Evolutionary conservation across 192 early-diverging fungal species (phyloP).

Genomic region (Backusella westeae): DNA sequence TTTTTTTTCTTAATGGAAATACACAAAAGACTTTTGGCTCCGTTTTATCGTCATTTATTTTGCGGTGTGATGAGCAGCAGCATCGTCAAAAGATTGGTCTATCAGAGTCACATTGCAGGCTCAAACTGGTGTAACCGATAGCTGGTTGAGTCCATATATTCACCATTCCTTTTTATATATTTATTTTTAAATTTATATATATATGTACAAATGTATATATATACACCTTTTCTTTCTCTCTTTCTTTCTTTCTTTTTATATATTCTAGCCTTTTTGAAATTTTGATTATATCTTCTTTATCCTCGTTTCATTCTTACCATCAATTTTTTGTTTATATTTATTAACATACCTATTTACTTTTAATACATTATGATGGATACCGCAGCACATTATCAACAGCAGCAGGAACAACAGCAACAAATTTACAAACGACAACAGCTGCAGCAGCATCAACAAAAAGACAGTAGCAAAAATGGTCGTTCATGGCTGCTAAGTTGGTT

Average conservation of each 20-base stretch:
- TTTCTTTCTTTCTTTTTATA: not conserved
- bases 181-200: not conserved
- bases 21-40: not conserved
- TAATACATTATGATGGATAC: constrained; percentile 3
- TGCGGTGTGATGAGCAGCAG: constrained; percentile 1
- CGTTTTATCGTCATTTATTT: not conserved
- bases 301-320: not conserved
- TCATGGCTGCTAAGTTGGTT: constrained; percentile 3
- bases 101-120: constrained; percentile 8
- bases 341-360: not conserved
- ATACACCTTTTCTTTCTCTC: not conserved
- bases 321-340: not conserved
- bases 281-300: not conserved
- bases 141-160: not conserved
- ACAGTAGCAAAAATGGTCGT: not conserved
- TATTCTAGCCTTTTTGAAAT: not conserved
- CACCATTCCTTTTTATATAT: constrained; percentile 6
- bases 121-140: not conserved
- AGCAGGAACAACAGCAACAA: not conserved
- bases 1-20: not conserved
- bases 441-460: not conserved
- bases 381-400: constrained; percentile 2
- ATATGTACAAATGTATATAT: constrained; percentile 1
- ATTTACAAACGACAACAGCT: not conserved
- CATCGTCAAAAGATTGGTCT: constrained; percentile 3